phyloP scores from a whole-genome alignment of 1,284 basidiomycete species.

The Heterobasidion irregulare region DNA sequence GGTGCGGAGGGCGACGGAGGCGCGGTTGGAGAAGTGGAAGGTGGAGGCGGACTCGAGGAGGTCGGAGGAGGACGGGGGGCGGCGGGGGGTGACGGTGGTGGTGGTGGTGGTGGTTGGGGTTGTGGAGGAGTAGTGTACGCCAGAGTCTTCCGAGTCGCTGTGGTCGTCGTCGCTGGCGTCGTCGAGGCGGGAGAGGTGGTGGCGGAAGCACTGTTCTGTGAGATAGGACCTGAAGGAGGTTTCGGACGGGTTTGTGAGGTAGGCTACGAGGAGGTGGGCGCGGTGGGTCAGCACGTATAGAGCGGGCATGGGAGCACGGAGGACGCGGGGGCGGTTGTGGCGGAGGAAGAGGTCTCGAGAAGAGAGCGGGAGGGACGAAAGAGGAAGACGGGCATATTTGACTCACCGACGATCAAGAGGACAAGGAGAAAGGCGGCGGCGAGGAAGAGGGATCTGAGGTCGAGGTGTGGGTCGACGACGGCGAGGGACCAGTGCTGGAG shows the following conservation, averaged over 20 bases:
- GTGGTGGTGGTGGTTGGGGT: too few species aligned
- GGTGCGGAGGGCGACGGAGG: conserved; percentile 86
- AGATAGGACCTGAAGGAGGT: conserved; percentile 89
- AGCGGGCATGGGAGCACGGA: conserved; percentile 3
- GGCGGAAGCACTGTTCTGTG: conserved; percentile 91
- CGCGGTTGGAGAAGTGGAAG: conserved; percentile 87
- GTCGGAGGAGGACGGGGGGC: conserved; percentile 21
- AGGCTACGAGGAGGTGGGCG: conserved; percentile 45
- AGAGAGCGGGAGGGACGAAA: conserved; percentile 8
- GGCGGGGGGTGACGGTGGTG: too few species aligned
- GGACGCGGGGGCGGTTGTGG: conserved; percentile 7
- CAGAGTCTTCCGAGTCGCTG: conserved; percentile 23
- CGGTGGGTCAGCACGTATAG: conserved; percentile 13
- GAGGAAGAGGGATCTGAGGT: conserved; percentile 61
- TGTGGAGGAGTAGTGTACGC: conserved; percentile 20
- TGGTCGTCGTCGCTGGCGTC: conserved; percentile 48
- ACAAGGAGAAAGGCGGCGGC: conserved; percentile 59
- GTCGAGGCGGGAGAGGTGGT: conserved; percentile 85
- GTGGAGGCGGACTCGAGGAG: conserved; percentile 32
- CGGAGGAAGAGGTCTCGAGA: conserved; percentile 10
- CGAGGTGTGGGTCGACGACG: conserved; percentile 45
- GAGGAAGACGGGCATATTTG: conserved; percentile 3
- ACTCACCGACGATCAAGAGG: conserved; percentile 64
- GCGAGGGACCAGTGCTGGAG: conserved; percentile 36
- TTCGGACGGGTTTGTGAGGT: conserved; percentile 90